Evolutionary conservation across 371 early-diverging fungal species (phyloP).

Genomic region (Actinomortierella ambigua): DNA sequence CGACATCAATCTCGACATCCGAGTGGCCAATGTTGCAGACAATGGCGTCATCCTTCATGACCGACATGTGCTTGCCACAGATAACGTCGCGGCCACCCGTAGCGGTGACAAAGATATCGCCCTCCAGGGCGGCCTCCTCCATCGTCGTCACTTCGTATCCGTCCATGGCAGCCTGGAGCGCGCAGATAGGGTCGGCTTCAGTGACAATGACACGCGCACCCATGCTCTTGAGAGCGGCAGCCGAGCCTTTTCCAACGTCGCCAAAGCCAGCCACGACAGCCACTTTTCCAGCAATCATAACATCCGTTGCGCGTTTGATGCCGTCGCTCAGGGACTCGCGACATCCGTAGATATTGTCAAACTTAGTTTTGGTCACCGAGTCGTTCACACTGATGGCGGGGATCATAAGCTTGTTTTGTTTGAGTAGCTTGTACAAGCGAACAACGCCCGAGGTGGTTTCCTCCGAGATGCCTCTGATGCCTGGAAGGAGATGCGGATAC

Average conservation of each 20-base stretch:
- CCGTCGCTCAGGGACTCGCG: slow-evolving; percentile 98
- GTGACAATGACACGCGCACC: slow-evolving; percentile 97
- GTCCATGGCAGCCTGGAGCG: slow-evolving; percentile 98
- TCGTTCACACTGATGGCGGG: slow-evolving; percentile 99
- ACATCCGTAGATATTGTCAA: slow-evolving; percentile 98
- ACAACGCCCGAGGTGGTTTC: slow-evolving; percentile 99
- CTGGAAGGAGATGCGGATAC: slow-evolving; percentile 80
- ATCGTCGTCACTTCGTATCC: slow-evolving; percentile 97
- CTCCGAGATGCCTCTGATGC: slow-evolving; percentile 93
- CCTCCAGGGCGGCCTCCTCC: slow-evolving; percentile 88
- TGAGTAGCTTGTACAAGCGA: slow-evolving; percentile 94
- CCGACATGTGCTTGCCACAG: slow-evolving; percentile 81
- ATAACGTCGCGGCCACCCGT: slow-evolving; percentile 98
- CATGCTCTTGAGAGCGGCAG: slow-evolving; percentile 95
- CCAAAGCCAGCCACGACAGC: slow-evolving; percentile 97
- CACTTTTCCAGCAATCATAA: slow-evolving; percentile 98
- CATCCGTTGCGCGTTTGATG: slow-evolving; percentile 99
- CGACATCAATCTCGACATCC: slow-evolving; percentile 97
- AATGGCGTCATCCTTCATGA: slow-evolving; percentile 96
- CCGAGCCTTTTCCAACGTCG: slow-evolving; percentile 99
- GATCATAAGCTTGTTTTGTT: slow-evolving; percentile 89
- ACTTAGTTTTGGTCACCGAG: slow-evolving; percentile 99
- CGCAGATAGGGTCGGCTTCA: slow-evolving; percentile 98
- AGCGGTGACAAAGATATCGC: slow-evolving; percentile 96
- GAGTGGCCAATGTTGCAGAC: slow-evolving; percentile 99